Evolutionary conservation across 257 asterid genomes (phyloP).

Genomic region (Ilex asprella): DNA sequence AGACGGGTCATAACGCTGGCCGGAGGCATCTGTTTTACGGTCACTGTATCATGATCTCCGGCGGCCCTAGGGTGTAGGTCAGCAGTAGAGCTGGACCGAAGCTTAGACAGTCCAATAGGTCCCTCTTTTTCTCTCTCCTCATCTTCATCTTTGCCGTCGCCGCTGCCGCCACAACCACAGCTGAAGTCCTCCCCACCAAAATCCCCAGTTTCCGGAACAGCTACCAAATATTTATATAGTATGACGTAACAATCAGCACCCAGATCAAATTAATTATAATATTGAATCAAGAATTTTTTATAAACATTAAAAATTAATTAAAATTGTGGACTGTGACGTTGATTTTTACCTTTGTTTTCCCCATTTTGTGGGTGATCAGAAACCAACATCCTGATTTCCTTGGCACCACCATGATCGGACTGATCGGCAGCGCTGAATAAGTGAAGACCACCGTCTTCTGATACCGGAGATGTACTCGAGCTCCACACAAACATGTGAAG

Average conservation of each 20-base stretch:
- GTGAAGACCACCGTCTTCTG: conserved; percentile 48
- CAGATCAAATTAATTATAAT: too few species aligned
- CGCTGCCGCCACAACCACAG: conserved; percentile 61
- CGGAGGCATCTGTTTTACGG: conserved; percentile 85
- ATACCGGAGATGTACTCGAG: conserved; percentile 91
- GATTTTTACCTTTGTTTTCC: conserved; percentile 54
- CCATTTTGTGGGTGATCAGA: conserved; percentile 79
- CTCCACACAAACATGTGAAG: conserved; percentile 99
- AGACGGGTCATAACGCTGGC: conserved; percentile 97
- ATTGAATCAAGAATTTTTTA: too few species aligned
- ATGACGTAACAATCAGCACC: too few species aligned
- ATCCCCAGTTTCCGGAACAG: conserved; percentile 50
- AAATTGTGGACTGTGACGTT: too few species aligned
- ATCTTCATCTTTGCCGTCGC: too few species aligned
- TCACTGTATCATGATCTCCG: conserved; percentile 37
- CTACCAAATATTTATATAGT: conserved; percentile 10
- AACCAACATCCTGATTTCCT: conserved; percentile 84
- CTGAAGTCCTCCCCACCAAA: conserved; percentile 53
- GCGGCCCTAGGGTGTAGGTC: conserved; percentile 39
- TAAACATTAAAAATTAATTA: neutral
- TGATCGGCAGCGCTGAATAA: conserved; percentile 60
- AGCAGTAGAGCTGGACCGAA: conserved; percentile 44
- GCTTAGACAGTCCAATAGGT: conserved; percentile 40
- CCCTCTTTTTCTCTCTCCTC: conserved; percentile 60
- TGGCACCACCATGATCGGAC: conserved; percentile 86